Evolutionary conservation across 2,329 filamentous ascomycete genomes (phyloP), one percentile per base, ranked within the genome.

Genomic region (Westerdykella sp.): DNA sequence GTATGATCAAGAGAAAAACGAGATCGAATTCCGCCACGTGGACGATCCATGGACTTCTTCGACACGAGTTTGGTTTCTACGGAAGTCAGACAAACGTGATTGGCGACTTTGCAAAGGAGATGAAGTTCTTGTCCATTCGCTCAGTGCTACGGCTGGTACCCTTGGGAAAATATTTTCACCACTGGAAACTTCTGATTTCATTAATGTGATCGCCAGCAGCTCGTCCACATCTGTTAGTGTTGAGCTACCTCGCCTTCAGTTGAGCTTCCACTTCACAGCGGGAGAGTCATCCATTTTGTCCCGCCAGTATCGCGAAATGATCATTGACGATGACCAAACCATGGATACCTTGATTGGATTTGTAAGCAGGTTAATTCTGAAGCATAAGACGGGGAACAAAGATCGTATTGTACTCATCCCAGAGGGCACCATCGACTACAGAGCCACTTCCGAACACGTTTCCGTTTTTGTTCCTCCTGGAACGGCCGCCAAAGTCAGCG

Each of bases 331-430:
- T 0, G 32, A 57, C 37, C 61, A 65, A 37, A 39, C 13, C 0
- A 48, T 62, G 9, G 55, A 51, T 1, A 54, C 59, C 22, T 40
- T 65, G 2, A 31, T 50, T 16, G 61, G 62, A 1, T 36, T 66
- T 3, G 21, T n/a, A 3, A 61, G 44, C 34, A 60, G 56, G 15
- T 42, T 64, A 13, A 48, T 58, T 6, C 30, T 46, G 43, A 62
- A 39, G 25, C 47, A 10, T 10, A 48, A 11, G 18, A n/a, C 36
- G 6, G 47, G 36, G 9, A 34, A 39, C 25, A 30, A 44, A 1
- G 44, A 59, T 2, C 69, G 71, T 2, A 66, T 50, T 0, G 68
- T 77, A 0, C 42, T 47, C 0, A 69, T 77, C 7, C 41, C 54
- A 0, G 46, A 60, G 12, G 43, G 49, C 9, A 12, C 32, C 1